Conservation (phyloP, 192 early-diverging fungal species). For the Entomortierella parvispora region DNA sequence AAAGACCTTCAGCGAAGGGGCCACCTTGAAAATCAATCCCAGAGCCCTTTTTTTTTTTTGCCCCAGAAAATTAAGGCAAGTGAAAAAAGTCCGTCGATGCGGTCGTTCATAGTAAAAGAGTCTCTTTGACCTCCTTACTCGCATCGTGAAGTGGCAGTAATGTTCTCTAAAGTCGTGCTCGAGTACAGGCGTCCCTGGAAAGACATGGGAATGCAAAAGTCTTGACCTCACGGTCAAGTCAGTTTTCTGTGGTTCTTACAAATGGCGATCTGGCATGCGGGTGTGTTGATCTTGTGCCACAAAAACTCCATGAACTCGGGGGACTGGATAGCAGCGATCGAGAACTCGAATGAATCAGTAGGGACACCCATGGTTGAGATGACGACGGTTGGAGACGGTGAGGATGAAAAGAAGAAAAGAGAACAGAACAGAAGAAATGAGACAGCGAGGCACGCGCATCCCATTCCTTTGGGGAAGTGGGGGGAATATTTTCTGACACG, state of each 20-base stretch:
- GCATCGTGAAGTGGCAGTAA: no score
- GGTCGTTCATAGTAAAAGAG: no score
- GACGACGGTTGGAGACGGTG: neutral
- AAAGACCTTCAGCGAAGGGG: neutral
- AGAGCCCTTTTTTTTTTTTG: constrained; percentile 1
- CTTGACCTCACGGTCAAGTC: no score
- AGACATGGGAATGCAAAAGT: no score
- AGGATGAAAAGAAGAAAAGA: neutral
- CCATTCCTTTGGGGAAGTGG: constrained; percentile 6
- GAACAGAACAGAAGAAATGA: neutral
- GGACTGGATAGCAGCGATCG: constrained; percentile 21
- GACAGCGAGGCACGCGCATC: neutral
- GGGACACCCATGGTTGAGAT: constrained; percentile 15
- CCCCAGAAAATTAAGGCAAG: neutral
- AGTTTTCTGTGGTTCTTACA: constrained; percentile 20
- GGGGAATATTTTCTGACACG: neutral
- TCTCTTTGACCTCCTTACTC: no score
- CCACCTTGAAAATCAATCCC: neutral
- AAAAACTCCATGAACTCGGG: constrained; percentile 43
- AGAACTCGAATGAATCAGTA: constrained; percentile 20
- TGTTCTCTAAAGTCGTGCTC: no score
- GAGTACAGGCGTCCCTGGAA: no score
- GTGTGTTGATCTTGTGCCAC: constrained; percentile 38
- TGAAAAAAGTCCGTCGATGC: neutral
- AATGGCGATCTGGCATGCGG: constrained; percentile 43